Conservation (phyloP, 345 rosid genomes). For the Pistacia atlantica region DNA sequence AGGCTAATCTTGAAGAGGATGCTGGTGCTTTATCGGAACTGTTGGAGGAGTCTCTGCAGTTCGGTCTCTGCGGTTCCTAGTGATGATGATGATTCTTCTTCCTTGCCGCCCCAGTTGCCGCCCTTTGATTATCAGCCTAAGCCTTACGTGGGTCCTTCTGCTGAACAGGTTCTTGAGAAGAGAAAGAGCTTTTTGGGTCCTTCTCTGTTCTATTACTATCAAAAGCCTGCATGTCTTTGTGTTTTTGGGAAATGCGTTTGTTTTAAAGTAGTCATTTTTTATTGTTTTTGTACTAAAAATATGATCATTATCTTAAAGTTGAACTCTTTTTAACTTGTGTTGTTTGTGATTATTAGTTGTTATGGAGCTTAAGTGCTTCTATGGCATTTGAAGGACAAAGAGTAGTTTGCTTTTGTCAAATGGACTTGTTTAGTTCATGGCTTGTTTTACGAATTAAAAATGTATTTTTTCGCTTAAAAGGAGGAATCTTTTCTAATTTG, state of each 20-base stretch:
- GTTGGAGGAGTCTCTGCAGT: no score
- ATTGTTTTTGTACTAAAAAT: neutral
- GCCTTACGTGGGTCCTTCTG: conserved; percentile 73
- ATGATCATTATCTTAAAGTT: neutral
- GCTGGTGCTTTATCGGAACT: neutral
- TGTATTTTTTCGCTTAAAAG: no score
- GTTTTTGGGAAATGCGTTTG: neutral
- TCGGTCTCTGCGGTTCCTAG: neutral
- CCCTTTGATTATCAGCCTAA: conserved; percentile 66
- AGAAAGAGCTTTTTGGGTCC: conserved; percentile 85
- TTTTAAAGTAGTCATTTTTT: no score
- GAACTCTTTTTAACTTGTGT: no score
- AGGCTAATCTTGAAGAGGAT: conserved; percentile 39
- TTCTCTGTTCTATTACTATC: conserved; percentile 82
- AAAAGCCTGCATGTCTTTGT: conserved; percentile 66
- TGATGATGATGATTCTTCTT: neutral
- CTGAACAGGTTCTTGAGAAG: conserved; percentile 68
- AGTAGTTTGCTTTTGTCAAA: no score
- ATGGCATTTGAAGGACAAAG: no score
- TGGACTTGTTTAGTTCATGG: no score
- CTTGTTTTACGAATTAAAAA: no score
- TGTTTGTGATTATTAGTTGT: no score
- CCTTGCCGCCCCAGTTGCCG: conserved; percentile 59
- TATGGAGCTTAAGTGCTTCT: no score
- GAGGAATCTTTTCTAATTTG: no score